Percentiles rank a stretch among this genome's conserved stretches.
phyloP scores from a whole-genome alignment of 805 yeast species.

The Suhomyces emberorum region DNA sequence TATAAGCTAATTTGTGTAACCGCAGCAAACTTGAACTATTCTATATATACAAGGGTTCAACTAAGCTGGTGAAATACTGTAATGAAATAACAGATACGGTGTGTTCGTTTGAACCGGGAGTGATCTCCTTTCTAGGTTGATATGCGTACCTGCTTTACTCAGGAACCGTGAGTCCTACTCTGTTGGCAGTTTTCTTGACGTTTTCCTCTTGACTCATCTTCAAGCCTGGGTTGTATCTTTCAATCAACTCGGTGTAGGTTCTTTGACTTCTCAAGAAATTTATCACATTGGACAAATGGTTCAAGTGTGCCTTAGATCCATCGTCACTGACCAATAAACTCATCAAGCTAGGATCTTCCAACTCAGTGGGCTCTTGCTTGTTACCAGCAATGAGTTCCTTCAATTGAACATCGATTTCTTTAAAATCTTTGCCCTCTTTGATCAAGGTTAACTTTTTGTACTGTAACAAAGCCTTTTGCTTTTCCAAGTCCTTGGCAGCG shows the following conservation, averaged over 20 bases:
- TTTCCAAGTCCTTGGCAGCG: constrained; percentile 38
- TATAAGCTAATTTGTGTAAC: no score
- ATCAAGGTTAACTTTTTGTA: constrained; percentile 48
- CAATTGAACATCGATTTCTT: constrained; percentile 30
- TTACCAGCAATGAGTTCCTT: constrained; percentile 9
- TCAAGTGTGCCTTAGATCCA: constrained; percentile 12
- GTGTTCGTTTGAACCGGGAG: no score
- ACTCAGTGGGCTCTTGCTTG: constrained; percentile 6
- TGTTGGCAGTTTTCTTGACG: constrained; percentile 73
- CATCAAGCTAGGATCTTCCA: constrained; percentile 12
- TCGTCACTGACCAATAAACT: constrained; percentile 19
- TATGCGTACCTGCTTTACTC: constrained; percentile 8
- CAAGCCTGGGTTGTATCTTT: constrained; percentile 83
- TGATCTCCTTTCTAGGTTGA: no score
- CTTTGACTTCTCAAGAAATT: constrained; percentile 70
- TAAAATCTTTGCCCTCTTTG: constrained; percentile 31
- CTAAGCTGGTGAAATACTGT: no score
- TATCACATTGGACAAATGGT: constrained; percentile 56
- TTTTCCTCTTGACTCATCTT: constrained; percentile 75
- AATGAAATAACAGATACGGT: no score
- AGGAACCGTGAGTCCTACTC: constrained; percentile 73
- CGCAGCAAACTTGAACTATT: no score
- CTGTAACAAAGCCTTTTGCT: constrained; percentile 43
- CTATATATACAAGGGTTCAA: no score
- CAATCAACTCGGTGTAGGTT: constrained; percentile 71